Evolutionary conservation across 2,329 filamentous ascomycete species (phyloP).

Genomic region (Trichocomaceae sp.): DNA sequence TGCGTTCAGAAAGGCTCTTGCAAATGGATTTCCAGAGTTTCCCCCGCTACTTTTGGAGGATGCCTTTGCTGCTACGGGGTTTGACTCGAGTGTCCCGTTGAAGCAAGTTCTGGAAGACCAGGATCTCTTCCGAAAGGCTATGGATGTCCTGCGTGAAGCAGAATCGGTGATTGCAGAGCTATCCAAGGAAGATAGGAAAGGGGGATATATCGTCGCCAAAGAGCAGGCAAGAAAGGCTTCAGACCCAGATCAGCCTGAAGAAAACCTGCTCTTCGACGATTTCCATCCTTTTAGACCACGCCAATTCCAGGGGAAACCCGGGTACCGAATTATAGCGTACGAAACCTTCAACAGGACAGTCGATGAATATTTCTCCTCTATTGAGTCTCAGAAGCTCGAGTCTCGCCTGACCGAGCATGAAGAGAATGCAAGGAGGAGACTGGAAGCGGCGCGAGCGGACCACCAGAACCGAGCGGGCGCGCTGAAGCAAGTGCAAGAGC

Average conservation of each 20-base stretch:
- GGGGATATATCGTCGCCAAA: conserved; percentile 84
- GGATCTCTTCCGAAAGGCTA: conserved; percentile 57
- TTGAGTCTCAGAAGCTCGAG: conserved; percentile 88
- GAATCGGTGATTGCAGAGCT: conserved; percentile 63
- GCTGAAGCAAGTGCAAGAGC: conserved; percentile 69
- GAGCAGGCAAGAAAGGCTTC: conserved; percentile 29
- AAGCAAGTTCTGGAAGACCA: conserved; percentile 65
- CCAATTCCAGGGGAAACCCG: conserved; percentile 65
- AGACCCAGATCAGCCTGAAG: conserved; percentile 28
- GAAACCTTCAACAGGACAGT: conserved; percentile 87
- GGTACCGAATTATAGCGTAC: conserved; percentile 65
- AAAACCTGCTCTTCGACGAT: conserved; percentile 71
- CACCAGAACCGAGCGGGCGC: conserved; percentile 80
- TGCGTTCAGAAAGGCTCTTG: conserved; percentile 70
- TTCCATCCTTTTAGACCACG: conserved; percentile 86
- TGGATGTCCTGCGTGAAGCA: conserved; percentile 64
- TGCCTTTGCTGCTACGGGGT: conserved; percentile 61
- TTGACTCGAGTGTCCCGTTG: conserved; percentile 62
- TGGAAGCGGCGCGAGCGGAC: conserved; percentile 76
- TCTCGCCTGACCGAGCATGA: conserved; percentile 77
- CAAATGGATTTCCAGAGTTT: conserved; percentile 77
- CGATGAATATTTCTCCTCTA: conserved; percentile 93
- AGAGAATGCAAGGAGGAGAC: conserved; percentile 69
- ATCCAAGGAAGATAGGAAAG: conserved; percentile 57
- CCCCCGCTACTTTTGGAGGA: conserved; percentile 86